Conservation (phyloP, 2,329 filamentous ascomycete species). For the Fusarium praegraminearum region DNA sequence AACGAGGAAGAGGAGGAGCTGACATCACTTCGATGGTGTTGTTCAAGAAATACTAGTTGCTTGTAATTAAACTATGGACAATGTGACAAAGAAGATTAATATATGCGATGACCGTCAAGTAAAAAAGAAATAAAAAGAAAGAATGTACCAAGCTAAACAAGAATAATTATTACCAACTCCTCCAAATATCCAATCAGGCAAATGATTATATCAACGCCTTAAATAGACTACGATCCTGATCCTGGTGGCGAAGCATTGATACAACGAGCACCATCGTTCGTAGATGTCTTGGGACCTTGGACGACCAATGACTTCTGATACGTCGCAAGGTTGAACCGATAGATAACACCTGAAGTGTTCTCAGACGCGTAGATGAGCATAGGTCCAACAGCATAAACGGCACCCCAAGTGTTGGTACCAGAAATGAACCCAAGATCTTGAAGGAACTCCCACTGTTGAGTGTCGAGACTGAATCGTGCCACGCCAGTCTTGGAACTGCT, state of each 20-base stretch:
- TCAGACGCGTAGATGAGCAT: slow-evolving; percentile 19
- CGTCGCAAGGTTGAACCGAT: slow-evolving; percentile 14
- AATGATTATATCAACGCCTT: background rate
- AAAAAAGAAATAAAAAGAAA: too few relatives aligned
- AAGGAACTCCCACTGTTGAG: background rate
- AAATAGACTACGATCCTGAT: background rate
- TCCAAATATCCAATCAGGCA: background rate
- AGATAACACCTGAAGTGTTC: slow-evolving; percentile 16
- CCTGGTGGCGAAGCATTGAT: slow-evolving; percentile 22
- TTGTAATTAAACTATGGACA: background rate
- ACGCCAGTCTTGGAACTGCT: background rate
- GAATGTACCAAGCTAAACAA: too few relatives aligned
- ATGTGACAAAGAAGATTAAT: background rate
- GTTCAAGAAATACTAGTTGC: background rate
- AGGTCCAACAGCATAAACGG: slow-evolving; percentile 9
- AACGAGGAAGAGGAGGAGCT: background rate
- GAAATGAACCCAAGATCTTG: background rate
- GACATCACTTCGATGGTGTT: background rate
- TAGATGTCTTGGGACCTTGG: slow-evolving; percentile 14
- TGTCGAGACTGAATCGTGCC: slow-evolving; percentile 14
- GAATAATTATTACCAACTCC: too few relatives aligned
- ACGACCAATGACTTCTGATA: slow-evolving; percentile 1
- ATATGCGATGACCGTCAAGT: background rate
- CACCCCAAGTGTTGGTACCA: slow-evolving; percentile 14
- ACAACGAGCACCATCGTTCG: slow-evolving; percentile 24